phyloP scores from a whole-genome alignment of 2,329 filamentous ascomycete genomes.

The Fusarium sp. region DNA sequence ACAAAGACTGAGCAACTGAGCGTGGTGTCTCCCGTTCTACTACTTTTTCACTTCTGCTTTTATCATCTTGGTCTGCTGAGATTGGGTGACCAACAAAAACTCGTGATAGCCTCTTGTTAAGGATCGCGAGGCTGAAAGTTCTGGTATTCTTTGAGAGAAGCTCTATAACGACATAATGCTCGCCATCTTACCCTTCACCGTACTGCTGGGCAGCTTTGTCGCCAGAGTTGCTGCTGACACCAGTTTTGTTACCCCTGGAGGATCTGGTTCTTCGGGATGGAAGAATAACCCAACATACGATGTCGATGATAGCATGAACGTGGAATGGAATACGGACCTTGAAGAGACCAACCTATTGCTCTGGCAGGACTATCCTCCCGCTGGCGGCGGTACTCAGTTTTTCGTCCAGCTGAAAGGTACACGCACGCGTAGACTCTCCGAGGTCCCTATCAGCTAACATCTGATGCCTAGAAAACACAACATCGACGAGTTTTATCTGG shows the following conservation, averaged over 20 bases:
- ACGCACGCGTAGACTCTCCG: neutral
- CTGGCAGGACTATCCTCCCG: conserved; percentile 38
- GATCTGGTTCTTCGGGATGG: conserved; percentile 24
- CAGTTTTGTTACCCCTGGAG: conserved; percentile 27
- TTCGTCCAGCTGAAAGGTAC: conserved; percentile 3
- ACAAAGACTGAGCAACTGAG: neutral
- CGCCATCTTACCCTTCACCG: conserved; percentile 5
- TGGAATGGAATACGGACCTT: conserved; percentile 38
- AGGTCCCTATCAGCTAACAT: neutral
- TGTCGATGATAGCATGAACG: conserved; percentile 34
- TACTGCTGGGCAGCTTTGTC: conserved; percentile 11
- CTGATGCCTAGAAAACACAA: conserved; percentile 26
- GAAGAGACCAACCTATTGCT: conserved; percentile 30
- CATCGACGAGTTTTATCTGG: conserved; percentile 35
- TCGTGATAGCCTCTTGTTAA: neutral
- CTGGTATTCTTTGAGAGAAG: neutral
- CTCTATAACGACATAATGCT: neutral
- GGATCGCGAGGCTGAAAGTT: neutral
- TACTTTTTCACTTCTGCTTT: neutral
- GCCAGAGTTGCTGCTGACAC: conserved; percentile 3
- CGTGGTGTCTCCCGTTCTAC: neutral
- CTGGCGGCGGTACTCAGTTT: conserved; percentile 7
- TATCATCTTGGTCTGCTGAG: neutral
- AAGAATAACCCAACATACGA: conserved; percentile 40
- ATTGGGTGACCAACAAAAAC: neutral